Base-by-base conservation (phyloP, 202 grass and related monocot genomes). In the Setaria viridis region DNA sequence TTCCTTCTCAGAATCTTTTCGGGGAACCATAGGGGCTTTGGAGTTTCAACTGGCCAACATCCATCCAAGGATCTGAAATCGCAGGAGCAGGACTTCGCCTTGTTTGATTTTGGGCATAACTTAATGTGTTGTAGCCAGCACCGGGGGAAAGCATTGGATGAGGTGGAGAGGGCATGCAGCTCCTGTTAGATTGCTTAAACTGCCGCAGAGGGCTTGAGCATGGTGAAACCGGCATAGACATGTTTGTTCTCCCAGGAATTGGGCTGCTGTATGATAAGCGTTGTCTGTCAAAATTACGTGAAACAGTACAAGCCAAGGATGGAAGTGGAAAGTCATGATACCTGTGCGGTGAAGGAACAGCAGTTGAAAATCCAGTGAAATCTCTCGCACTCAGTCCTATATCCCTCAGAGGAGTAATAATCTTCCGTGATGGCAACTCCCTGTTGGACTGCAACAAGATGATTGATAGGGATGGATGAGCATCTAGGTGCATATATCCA, bases 181-280 rank as follows among this genome's bases (percentile, higher is more conserved):
- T 96, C 92, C 89, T 60, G 67, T 94, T 99, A 29, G 84, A 68
- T 68, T 99, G 93, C 45, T 89, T 93, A 21, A 92, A 90, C 81
- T 94, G 90, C 82, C 88, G 86, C 35, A 88, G 13, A 16, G 97
- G 97, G 87, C 97, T 94, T 41, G 97, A 91, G 75, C 92, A 90
- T 6, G 94, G 97, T 11, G 97, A 94, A 50, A 99, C 94, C 0
- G 97, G 97, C 55, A 92, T 75, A 72, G 94, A 99, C 87, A 94
- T 69, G 50, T 94, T 99, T 77, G 78, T 80, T 91, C 94, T 90
- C 85, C 59, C 60, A 25, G 78, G 86, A 39, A 89, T 78, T 41
- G 87, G 73, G 76, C 91, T 88, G 84, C 73, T 93, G 89, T 32
- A 88, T 46, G n/a, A 72, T 62, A 50, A 85, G 47, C 7, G 72